A percentile compares a stretch with the other conserved stretches of the same genome.
Conservation (phyloP, 805 yeast genomes). For the Metschnikowia borealis region DNA sequence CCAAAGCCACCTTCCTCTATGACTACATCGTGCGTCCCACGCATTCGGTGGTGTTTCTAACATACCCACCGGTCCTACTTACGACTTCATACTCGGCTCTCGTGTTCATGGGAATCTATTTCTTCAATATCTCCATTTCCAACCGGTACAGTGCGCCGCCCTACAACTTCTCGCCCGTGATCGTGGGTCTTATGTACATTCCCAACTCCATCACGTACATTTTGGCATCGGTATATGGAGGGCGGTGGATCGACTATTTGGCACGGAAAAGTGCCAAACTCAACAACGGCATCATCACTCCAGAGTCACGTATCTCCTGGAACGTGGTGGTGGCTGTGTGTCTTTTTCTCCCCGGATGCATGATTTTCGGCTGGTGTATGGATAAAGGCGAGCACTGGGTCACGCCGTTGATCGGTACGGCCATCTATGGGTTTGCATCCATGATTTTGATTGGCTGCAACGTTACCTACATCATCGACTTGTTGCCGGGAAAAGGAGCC, state of each 20-base stretch:
- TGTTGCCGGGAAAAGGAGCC: conserved; percentile 83
- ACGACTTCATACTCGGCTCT: conserved; percentile 65
- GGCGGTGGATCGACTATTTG: conserved; percentile 69
- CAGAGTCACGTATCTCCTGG: conserved; percentile 77
- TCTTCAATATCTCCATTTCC: conserved; percentile 71
- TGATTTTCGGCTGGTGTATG: conserved; percentile 82
- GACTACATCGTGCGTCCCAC: conserved; percentile 55
- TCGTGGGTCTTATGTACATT: conserved; percentile 72
- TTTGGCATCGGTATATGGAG: conserved; percentile 74
- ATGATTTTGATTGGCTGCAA: conserved; percentile 83
- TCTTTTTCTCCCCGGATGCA: conserved; percentile 57
- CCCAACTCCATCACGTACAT: conserved; percentile 81
- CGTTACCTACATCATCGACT: conserved; percentile 75
- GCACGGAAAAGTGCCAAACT: conserved; percentile 47
- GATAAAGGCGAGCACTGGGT: conserved; percentile 68
- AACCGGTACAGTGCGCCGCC: conserved; percentile 60
- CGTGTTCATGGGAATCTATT: conserved; percentile 67
- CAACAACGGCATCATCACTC: conserved; percentile 62
- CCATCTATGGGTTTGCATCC: conserved; percentile 75
- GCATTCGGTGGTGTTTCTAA: conserved; percentile 55
- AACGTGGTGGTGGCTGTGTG: conserved; percentile 65
- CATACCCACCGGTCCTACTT: conserved; percentile 70
- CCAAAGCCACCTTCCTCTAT: conserved; percentile 26
- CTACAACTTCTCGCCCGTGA: conserved; percentile 60
- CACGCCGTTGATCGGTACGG: conserved; percentile 76